Base-by-base conservation (phyloP, 164 flowering plant genomes). In the Liquidambar formosana region DNA sequence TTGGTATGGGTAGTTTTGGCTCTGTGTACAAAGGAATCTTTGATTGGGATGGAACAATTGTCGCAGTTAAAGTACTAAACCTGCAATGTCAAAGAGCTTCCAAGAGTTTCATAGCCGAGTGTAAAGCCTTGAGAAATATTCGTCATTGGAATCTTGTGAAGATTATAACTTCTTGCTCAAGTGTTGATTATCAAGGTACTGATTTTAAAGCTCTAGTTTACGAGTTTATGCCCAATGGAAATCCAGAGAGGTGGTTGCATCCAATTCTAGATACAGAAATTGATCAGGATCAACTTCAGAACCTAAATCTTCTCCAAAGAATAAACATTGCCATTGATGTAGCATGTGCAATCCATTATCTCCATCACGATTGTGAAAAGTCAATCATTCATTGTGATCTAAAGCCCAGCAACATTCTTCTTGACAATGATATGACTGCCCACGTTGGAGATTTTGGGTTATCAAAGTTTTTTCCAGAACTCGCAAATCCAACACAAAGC, bases 21-120 rank as follows among this genome's bases (percentile, higher is more conserved):
- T 73, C 65, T 19, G 79, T 79, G 6, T 79, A 75, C 18, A 75
- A 66, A 64, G 81, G 79, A 25, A 45, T 18, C 38, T 67, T 75
- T n/a, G 66, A 28, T 58, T 11, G 22, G 1, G 60, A 57, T 11
- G 48, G 46, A 33, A 43, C 18, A 46, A 6, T 3, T 3, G 68
- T 79, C 18, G 77, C 80, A 0, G 73, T 76, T n/a, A 79, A 79
- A 58, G 77, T 71, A 4, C 63, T 79, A 1, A 61, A 76, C 54
- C 73, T 76, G 28, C 58, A 63, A 6, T 23, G 65, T 1, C 19
- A 21, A 28, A 71, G 77, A 49, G 80, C 78, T 59, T 67, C 65
- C n/a, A 76, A 68, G 56, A 79, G 75, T 25, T 79, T 79, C 62
- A 54, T 46, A 21, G 73, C 78, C 0, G 80, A 79, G 47, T 76